These are phyloP conservation scores for Lecanicillium sp. DNA, from an alignment of 2,329 filamentous ascomycete species.

Conservation along the genomic window DNA sequence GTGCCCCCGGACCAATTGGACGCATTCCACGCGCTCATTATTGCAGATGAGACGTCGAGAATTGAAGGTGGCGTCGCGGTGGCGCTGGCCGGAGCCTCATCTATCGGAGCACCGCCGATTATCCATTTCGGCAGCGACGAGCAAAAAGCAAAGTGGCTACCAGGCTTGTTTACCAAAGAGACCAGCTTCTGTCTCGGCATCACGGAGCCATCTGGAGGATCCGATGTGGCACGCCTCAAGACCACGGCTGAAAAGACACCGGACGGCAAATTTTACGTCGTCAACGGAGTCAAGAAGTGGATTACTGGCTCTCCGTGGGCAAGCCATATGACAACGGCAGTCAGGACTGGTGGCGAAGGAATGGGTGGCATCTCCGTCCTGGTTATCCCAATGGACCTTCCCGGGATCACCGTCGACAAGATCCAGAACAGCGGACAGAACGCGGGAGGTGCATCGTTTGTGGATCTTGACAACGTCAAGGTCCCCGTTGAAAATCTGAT, in stretches of 20 bases:
- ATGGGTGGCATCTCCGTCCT: slow-evolving; percentile 50
- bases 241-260: slow-evolving; percentile 46
- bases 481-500: slow-evolving; percentile 49
- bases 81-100: slow-evolving; percentile 52
- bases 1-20: slow-evolving; percentile 45
- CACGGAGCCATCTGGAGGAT: slow-evolving; percentile 56
- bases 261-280: slow-evolving; percentile 48
- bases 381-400: slow-evolving; percentile 45
- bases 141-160: slow-evolving; percentile 53
- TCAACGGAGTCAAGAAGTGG: slow-evolving; percentile 65
- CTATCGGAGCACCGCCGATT: slow-evolving; percentile 59
- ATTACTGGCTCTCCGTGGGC: slow-evolving; percentile 59
- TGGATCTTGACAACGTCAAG: slow-evolving; percentile 49
- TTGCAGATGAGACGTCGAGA: slow-evolving; percentile 49
- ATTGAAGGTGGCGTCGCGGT: slow-evolving; percentile 52
- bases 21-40: slow-evolving; percentile 49
- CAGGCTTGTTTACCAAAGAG: slow-evolving; percentile 50
- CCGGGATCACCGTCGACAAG: slow-evolving; percentile 45
- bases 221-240: slow-evolving; percentile 57
- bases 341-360: slow-evolving; percentile 51
- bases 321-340: slow-evolving; percentile 56
- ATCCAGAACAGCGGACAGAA: slow-evolving; percentile 63
- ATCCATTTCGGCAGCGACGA: slow-evolving; percentile 54
- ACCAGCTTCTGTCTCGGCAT: slow-evolving; percentile 59
- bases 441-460: slow-evolving; percentile 53